These are phyloP conservation scores for Gossypium schwendimanii DNA, from an alignment of 441 rosid species.

Conservation along the genomic window DNA sequence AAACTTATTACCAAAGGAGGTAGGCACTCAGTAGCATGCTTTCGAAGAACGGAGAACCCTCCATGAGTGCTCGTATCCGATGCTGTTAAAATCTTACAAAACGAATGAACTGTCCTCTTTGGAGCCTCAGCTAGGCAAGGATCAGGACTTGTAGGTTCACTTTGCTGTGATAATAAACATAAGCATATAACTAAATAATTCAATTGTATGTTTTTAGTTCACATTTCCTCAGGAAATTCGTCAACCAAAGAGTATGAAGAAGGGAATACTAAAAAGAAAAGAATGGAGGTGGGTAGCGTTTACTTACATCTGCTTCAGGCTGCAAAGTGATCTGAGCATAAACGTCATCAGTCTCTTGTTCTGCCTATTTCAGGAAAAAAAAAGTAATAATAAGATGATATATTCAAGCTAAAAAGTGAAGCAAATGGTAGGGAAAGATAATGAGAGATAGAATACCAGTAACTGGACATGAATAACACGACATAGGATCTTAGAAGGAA, in stretches of 20 bases:
- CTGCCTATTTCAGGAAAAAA: conserved; percentile 46
- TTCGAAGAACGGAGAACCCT: conserved; percentile 89
- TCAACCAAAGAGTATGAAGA: neutral
- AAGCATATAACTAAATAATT: neutral
- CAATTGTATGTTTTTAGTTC: neutral
- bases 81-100: conserved; percentile 85
- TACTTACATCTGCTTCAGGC: conserved; percentile 60
- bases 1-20: conserved; percentile 58
- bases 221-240: neutral
- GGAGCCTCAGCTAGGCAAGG: conserved; percentile 41
- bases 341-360: conserved; percentile 85
- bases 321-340: conserved; percentile 85
- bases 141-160: conserved; percentile 56
- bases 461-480: conserved; percentile 56
- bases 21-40: conserved; percentile 87
- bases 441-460: conserved; percentile 41
- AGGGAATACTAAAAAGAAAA: neutral
- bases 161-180: conserved; percentile 40
- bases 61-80: conserved; percentile 99
- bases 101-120: conserved; percentile 52
- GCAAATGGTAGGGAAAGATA: neutral
- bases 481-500: conserved; percentile 85
- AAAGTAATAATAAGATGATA: neutral
- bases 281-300: neutral
- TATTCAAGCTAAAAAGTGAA: neutral